Base-by-base conservation (phyloP, 2,329 filamentous ascomycete species). In the Nannizzia gypsea region DNA sequence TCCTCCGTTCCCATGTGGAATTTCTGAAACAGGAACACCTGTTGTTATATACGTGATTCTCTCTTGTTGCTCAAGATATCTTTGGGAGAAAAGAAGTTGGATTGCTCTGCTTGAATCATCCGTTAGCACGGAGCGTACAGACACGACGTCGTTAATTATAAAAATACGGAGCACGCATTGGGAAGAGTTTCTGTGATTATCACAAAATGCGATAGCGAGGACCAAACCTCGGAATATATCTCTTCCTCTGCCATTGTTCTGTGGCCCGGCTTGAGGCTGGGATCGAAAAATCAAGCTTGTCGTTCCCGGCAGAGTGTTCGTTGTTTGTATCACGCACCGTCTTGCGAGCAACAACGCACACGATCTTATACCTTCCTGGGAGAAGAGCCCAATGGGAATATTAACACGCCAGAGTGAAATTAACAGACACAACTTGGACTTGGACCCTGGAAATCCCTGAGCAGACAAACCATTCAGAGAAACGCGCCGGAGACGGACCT, bases 1-100 rank as follows among this genome's bases (percentile, higher is more conserved):
- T 34, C n/a, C 48, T 54, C 48, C 48, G 48, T 54, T 34, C 15
- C 48, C 48, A 54, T 34, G 48, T 34, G 48, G 48, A 54, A 24
- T 34, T n/a, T 20, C 28, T 54, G 48, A 54, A 54, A 54, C 48
- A 34, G 13, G 48, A 15, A 48, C 4, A 5, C 42, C 20, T 15
- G 20, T 48, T 28, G 20, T 9, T 48, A 48, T 26, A 24, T 6
- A 3, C 22, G 20, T 28, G 8, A 13, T 13, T 48, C 24, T 24
- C n/a, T 44, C 20, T 6, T 9, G n/a, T 22, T 46, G 17, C 6
- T 24, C 9, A 42, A n/a, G n/a, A 42, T 24, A 48, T 13, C 8
- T 26, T 22, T 8, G 20, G 20, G 9, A 22, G 44, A 28, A 8
- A 24, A 48, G 44, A 22, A 9, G 44, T 15, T 48, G 20, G 11